Evolutionary conservation across 2,329 filamentous ascomycete genomes (phyloP), one percentile per base, ranked within the genome.

Genomic region (Cladophialophora carrionii): DNA sequence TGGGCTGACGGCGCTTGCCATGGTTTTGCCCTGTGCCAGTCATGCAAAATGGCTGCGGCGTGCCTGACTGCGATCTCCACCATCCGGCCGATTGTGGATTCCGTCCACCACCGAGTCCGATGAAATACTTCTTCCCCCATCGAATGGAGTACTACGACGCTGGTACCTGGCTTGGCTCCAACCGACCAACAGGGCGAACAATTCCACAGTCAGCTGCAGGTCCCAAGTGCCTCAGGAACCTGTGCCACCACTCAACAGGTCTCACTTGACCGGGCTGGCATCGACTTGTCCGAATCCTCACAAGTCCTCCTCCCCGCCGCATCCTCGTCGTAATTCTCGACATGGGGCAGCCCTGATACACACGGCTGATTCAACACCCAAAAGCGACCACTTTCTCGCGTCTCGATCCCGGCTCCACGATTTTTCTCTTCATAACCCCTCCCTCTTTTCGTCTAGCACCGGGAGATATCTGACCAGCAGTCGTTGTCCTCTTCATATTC

Each of bases 321-420:
- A 63, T 51, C 56, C 52, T 65, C 63, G 34, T 57, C 49, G 37
- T 59, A 10, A 41, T 51, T 26, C 56, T 61, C 6, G n/a, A 57
- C 66, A 65, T 59, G 66, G 66, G 63, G 58, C 46, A 63, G 54
- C 66, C 63, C 66, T 68, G 66, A 68, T 57, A 64, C 61, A 64
- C 60, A 51, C 46, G 51, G 48, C 20, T 64, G 17, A 4, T 54
- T 63, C 22, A 57, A 37, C 48, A 37, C 55, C 53, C 51, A 63
- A 61, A 68, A 58, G 61, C n/a, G 26, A 46, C 9, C 57, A 26
- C 57, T 48, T 63, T 58, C 49, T 53, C 53, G 57, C 49, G 63
- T 59, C 63, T 68, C 57, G 63, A 32, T 48, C 49, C 48, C 63
- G 29, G 32, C 62, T 61, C 29, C 48, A 49, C 52, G 49, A 34